Conservation (phyloP, 2,329 filamentous ascomycete species). For the Alternaria longipes region DNA sequence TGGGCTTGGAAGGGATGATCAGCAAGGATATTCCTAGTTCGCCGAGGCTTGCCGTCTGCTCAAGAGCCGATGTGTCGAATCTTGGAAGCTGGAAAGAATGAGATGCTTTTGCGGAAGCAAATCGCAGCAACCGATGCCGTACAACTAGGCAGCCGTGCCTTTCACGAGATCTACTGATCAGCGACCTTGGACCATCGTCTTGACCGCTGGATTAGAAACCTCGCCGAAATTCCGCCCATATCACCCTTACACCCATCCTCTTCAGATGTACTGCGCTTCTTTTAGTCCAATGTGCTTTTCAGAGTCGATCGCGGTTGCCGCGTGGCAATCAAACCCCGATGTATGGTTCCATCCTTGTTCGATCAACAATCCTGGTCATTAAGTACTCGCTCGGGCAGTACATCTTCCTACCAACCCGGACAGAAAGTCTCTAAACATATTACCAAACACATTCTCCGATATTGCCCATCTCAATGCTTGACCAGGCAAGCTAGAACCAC, state of each 20-base stretch:
- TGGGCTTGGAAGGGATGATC: not conserved
- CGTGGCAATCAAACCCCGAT: not conserved
- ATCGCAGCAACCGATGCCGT: constrained; percentile 32
- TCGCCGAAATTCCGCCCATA: constrained; percentile 25
- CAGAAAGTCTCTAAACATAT: not conserved
- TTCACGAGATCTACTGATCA: constrained; percentile 18
- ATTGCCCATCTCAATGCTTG: not conserved
- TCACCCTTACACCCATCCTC: constrained; percentile 23
- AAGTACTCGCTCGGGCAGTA: not conserved
- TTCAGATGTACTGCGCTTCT: constrained; percentile 24
- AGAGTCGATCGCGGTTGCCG: not conserved
- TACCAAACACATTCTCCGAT: not conserved
- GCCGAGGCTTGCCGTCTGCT: constrained; percentile 20
- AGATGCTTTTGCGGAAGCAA: constrained; percentile 45
- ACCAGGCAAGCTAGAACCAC: not conserved
- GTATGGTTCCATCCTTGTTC: not conserved
- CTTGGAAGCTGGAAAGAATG: constrained; percentile 15
- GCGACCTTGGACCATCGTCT: constrained; percentile 14
- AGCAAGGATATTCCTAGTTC: constrained; percentile 16
- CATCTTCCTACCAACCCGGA: too few species aligned
- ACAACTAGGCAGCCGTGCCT: constrained; percentile 18
- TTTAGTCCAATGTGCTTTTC: constrained; percentile 14
- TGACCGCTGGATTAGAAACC: constrained; percentile 16
- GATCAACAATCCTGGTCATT: not conserved
- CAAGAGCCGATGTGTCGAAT: constrained; percentile 31